Conservation (phyloP, 768 basidiomycete genomes). For the Pisolithus marmoratus region DNA sequence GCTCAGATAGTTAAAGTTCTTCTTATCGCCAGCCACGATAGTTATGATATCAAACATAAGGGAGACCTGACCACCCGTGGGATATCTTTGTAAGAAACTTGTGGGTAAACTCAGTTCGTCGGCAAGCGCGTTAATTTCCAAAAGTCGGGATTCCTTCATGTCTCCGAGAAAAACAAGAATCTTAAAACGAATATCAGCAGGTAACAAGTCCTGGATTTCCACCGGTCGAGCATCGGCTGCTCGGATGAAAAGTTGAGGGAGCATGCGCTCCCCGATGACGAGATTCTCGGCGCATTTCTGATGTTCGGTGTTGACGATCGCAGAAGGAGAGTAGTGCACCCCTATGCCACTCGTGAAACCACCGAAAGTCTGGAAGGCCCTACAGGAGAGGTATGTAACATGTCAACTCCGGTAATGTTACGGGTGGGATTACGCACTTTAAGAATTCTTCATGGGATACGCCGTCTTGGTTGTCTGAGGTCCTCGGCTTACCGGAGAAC, state of each 20-base stretch:
- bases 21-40: conserved; percentile 25
- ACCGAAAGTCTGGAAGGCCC: conserved; percentile 34
- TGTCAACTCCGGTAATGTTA: background rate
- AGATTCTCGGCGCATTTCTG: conserved; percentile 29
- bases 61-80: conserved; percentile 11
- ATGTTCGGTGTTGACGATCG: conserved; percentile 27
- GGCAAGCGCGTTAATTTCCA: conserved; percentile 21
- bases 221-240: conserved; percentile 32
- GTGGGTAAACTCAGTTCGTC: conserved; percentile 20
- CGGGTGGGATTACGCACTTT: conserved; percentile 12
- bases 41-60: conserved; percentile 29
- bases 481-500: conserved; percentile 65
- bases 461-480: conserved; percentile 33
- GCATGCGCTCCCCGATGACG: conserved; percentile 35
- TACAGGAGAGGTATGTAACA: conserved; percentile 9
- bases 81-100: conserved; percentile 26
- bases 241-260: conserved; percentile 30
- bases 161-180: conserved; percentile 30
- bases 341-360: conserved; percentile 34
- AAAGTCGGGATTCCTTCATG: conserved; percentile 15
- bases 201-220: conserved; percentile 38
- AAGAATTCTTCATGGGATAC: conserved; percentile 32
- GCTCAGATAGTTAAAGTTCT: conserved; percentile 26
- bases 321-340: conserved; percentile 35
- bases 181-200: conserved; percentile 34